These are phyloP conservation scores for Macrocybe gigantea DNA, from an alignment of 768 basidiomycete genomes.

Conservation along the genomic window DNA sequence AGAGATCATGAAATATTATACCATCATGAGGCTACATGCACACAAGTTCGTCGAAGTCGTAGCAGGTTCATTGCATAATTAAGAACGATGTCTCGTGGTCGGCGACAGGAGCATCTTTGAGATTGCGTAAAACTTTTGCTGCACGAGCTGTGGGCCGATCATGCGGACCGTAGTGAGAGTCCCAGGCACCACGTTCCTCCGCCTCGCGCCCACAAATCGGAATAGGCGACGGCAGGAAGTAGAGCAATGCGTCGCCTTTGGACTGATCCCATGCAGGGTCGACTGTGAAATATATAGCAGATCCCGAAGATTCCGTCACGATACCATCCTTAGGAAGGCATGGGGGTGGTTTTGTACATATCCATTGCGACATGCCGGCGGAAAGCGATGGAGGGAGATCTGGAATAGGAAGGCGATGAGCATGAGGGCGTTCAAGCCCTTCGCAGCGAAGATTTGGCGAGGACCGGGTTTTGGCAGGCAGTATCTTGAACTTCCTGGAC, in stretches of 20 bases:
- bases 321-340: background rate
- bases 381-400: background rate
- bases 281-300: conserved; percentile 11
- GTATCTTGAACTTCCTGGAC: too few relatives aligned
- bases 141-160: background rate
- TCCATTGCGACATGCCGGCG: background rate
- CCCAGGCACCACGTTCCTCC: background rate
- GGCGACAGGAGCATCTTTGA: background rate
- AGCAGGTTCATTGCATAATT: conserved; percentile 2
- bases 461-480: too few relatives aligned
- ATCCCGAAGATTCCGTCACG: background rate
- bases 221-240: conserved; percentile 5
- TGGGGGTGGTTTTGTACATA: background rate
- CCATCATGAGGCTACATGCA: background rate
- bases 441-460: too few relatives aligned
- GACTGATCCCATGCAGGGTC: conserved; percentile 12
- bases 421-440: background rate
- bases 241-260: conserved; percentile 9
- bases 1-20: too few relatives aligned
- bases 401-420: background rate
- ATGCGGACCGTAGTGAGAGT: background rate
- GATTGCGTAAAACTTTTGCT: background rate
- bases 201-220: background rate
- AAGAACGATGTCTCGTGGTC: conserved; percentile 10
- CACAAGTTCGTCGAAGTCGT: background rate